Base-by-base conservation (phyloP, 257 asterid genomes). In the Agastache rugosa region DNA sequence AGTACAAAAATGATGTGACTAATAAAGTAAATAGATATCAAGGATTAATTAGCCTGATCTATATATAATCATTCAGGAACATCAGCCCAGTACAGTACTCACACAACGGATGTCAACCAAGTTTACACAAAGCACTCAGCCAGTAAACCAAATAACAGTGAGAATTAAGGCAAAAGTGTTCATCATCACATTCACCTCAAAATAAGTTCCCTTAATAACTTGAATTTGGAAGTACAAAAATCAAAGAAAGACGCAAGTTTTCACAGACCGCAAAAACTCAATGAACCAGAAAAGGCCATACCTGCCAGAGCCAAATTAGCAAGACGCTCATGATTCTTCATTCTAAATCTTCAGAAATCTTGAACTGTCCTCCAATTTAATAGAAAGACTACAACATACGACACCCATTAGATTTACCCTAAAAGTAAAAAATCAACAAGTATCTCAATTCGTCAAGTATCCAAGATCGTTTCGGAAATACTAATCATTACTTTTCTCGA, bases 231-330 rank as follows among this genome's bases (percentile, higher is more conserved):
- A 42, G 51, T 3, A 61, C 10, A 56, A 14, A 54, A 60, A 29
- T 15, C n/a, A 5, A 14, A 72, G 10, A 75, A 54, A 37, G 54
- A 42, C 63, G 15, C 31, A 31, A 7, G 23, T 20, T 27, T 69
- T 25, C 48, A 61, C 54, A 41, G 78, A 56, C 71, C 53, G 41
- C 56, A 76, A 17, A n/a, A 79, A 61, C 35, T 45, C 48, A 41
- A 35, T 48, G 37, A 45, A 67, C 4, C 63, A 65, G 45, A 41
- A 73, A 9, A 77, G 27, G n/a, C 16, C 63, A 27, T 77, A 85
- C 92, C 92, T 85, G 92, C 92, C 66, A 87, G 80, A 34, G 88
- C 88, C 82, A 85, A 62, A 78, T 87, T 85, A 42, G 88, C 90
- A 31, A 87, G 41, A 19, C 89, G 81, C 82, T 85, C 90, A n/a